Evolutionary conservation across 805 yeast species (phyloP), one percentile per base, ranked within the genome.

Genomic region (Saccharomycopsis amapae): DNA sequence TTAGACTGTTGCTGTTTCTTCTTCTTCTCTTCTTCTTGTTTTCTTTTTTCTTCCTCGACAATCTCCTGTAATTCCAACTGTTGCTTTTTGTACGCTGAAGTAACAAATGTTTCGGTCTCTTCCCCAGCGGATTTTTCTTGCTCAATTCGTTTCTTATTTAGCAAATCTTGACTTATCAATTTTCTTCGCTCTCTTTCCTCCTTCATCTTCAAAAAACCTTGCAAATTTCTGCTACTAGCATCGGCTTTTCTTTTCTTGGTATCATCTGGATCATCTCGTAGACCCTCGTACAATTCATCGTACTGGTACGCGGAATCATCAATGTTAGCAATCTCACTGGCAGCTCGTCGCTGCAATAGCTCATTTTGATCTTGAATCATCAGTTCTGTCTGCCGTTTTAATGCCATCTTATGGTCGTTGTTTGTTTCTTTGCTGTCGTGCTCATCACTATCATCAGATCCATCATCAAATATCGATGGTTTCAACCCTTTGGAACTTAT

Each of bases 221-320:
- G 35, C 6, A 45, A 7, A 28, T 45, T 17, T 23, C 24, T 40
- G 4, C 44, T 33, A 10, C 38, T 18, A 9, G 23, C 39, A 15
- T 28, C 40, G 5, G 37, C 45, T 35, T 47, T 40, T 20, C 43
- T 28, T 42, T 42, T 49, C 45, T 49, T 41, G 46, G 28, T 39
- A 34, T n/a, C n/a, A n/a, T n/a, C n/a, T 28, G 54, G 52, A n/a
- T 58, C 58, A 13, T 55, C 55, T 32, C 69, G 67, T 56, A 69
- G 58, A 6, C 54, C 51, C 37, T 71, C 76, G 49, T 68, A 71
- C 1, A 66, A 67, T 38, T 67, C 73, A 48, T 72, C 76, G 46
- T 70, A 71, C 15, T 58, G 62, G 45, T 61, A 68, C 2, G 57
- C 48, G 6, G 6, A 5, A 9, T 15, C 22, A 15, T 34, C 37